Evolutionary conservation across 306 rosid genomes (phyloP), one percentile per base, ranked within the genome.

Genomic region (Acacia confusa): DNA sequence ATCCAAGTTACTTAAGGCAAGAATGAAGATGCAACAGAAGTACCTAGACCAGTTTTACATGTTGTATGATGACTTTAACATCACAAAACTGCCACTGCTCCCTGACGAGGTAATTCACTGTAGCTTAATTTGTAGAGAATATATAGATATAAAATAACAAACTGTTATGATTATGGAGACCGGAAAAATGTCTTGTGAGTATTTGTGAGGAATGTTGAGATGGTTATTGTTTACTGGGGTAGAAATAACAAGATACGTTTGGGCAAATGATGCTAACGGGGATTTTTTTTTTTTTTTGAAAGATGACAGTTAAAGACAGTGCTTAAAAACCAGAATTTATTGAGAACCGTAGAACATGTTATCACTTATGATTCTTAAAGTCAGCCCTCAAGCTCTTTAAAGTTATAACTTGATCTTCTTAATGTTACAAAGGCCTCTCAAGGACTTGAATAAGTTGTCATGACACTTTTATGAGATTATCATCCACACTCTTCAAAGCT

Each of bases 11-110:
- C 90, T 91, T 12, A 86, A 88, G 82, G 92, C 93, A 34, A 91
- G 95, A 85, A 91, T 91, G 95, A 89, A 87, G 40, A 89, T 91
- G 95, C 95, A 91, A 82, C 86, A 91, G 57, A 91, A 89, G 81
- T 91, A 89, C 70, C 87, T 91, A 30, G 88, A 91, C 84, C 95
- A 91, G 75, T 91, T 91, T 79, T 89, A 91, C 86, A 80, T 89
- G 92, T 85, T 91, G 84, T 91, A 91, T 47, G 95, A 89, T 38
- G 95, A 91, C 85, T 91, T 91, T 22, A 80, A 91, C 83, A 89
- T 91, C 75, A 91, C 87, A 82, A 89, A 89, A 86, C 84, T 91
- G 48, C 95, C 95, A 40, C 83, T 91, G 79, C 88, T 91, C 43
- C 95, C 91, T 9, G 80, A 91, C 57, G 95, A 91, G 95, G 95